Conservation (phyloP, 345 rosid species). For the Lepidium didymum region DNA sequence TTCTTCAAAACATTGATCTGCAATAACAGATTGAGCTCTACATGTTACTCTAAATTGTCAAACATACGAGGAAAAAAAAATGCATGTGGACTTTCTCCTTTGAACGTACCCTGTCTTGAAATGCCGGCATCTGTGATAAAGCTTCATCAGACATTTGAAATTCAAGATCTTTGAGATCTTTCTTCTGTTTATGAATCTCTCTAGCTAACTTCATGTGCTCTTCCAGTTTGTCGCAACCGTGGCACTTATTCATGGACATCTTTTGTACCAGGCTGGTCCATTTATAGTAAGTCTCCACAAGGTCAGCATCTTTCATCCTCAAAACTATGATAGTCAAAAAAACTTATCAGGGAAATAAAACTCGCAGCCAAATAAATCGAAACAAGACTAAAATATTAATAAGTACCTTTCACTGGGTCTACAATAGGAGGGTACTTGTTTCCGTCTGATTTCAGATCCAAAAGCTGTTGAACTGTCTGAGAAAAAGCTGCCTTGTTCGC, state of each 20-base stretch:
- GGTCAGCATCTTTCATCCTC: slow-evolving; percentile 60
- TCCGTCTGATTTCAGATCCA: slow-evolving; percentile 52
- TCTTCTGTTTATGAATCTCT: slow-evolving; percentile 56
- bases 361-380: neutral
- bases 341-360: neutral
- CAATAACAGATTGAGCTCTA: slow-evolving; percentile 17
- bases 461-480: slow-evolving; percentile 74
- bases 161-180: slow-evolving; percentile 51
- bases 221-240: slow-evolving; percentile 74
- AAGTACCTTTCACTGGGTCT: slow-evolving; percentile 70
- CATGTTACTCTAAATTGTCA: slow-evolving; percentile 9
- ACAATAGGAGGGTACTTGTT: slow-evolving; percentile 66
- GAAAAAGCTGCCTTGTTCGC: slow-evolving; percentile 62
- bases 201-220: slow-evolving; percentile 73
- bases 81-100: slow-evolving; percentile 3
- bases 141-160: slow-evolving; percentile 89
- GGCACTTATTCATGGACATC: slow-evolving; percentile 82
- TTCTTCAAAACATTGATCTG: slow-evolving; percentile 89
- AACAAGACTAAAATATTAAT: neutral
- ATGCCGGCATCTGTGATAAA: slow-evolving; percentile 89
- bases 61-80: neutral
- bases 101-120: slow-evolving; percentile 81
- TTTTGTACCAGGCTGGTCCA: slow-evolving; percentile 61
- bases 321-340: slow-evolving; percentile 47
- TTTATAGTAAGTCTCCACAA: slow-evolving; percentile 51